Evolutionary conservation across 192 early-diverging fungal species (phyloP).

Genomic region (Coemansia sp.): DNA sequence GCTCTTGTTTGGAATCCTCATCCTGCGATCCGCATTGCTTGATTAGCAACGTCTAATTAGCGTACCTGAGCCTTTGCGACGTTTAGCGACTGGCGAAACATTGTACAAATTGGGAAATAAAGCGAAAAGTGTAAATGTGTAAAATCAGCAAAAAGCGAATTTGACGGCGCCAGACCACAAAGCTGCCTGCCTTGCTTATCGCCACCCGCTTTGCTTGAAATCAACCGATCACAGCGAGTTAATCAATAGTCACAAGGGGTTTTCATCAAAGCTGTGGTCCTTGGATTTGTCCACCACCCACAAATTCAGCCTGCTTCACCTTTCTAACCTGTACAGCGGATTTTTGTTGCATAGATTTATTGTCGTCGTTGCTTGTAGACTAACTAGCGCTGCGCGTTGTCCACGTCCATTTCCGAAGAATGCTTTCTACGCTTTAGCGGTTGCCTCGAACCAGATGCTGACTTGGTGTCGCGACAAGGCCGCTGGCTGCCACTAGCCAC

Average conservation of each 20-base stretch:
- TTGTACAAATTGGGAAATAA: slow-evolving; percentile 11
- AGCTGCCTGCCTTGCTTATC: not conserved
- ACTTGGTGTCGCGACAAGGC: no score
- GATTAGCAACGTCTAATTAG: not conserved
- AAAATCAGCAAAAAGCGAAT: not conserved
- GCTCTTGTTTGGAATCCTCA: not conserved
- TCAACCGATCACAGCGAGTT: not conserved
- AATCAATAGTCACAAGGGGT: not conserved
- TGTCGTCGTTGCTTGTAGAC: no score
- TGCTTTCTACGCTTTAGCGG: not conserved
- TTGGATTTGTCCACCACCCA: no score
- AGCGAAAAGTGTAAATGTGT: not conserved
- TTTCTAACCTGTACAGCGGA: no score
- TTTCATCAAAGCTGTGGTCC: not conserved
- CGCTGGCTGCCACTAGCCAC: no score
- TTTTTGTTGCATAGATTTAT: no score
- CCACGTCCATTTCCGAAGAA: not conserved
- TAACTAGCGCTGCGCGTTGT: not conserved
- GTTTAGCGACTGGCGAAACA: slow-evolving; percentile 47
- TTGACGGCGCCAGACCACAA: not conserved
- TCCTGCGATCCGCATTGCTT: not conserved
- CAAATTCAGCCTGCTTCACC: no score
- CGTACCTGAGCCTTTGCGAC: slow-evolving; percentile 53
- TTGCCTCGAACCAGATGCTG: no score
- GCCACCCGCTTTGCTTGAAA: not conserved